phyloP scores from a whole-genome alignment of 148 eudicot genomes.

The Vaccinium myrtillus region DNA sequence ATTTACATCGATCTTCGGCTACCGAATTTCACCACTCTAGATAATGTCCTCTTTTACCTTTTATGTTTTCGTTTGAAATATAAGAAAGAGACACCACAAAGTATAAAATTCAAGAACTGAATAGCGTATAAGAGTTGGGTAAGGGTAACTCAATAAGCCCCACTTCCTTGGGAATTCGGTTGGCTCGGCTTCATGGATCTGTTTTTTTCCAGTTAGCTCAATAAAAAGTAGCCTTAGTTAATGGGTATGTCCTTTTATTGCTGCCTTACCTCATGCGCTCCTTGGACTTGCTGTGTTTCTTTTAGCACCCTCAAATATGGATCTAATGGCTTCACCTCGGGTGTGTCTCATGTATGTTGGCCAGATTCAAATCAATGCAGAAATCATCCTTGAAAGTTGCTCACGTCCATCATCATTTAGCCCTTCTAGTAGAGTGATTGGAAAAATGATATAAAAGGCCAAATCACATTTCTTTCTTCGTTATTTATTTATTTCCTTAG shows the following conservation, averaged over 20 bases:
- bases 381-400: conserved; percentile 2
- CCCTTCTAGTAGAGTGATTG: not conserved
- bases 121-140: not conserved
- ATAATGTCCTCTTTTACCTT: not conserved
- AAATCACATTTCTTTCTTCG: not conserved
- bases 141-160: not conserved
- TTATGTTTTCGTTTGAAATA: not conserved
- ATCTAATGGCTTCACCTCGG: not conserved
- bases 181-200: not conserved
- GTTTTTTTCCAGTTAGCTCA: not conserved
- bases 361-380: not conserved
- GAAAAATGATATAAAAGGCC: not conserved
- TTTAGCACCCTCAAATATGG: not conserved
- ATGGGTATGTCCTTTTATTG: not conserved
- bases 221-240: not conserved
- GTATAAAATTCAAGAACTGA: not conserved
- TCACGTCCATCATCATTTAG: not conserved
- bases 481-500: not conserved
- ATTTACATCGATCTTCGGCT: not conserved
- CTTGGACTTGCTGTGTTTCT: not conserved
- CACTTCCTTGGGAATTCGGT: not conserved
- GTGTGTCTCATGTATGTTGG: not conserved
- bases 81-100: no score
- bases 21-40: not conserved
- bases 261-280: not conserved